phyloP scores from a whole-genome alignment of 2,329 filamentous ascomycete genomes.

The Decorospora gaudefroyi region DNA sequence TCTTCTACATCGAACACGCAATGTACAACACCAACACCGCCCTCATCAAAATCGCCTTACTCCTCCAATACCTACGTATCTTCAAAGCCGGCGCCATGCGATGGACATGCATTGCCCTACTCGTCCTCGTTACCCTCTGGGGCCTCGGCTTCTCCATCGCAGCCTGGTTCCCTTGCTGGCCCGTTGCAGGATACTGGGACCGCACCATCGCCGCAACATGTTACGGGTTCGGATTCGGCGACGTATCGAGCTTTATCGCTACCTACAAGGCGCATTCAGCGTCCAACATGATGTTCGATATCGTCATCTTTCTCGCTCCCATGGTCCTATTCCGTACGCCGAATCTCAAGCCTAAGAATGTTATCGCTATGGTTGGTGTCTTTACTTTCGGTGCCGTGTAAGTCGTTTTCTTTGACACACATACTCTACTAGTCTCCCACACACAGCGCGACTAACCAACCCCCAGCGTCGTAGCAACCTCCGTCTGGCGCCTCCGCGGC shows the following conservation, averaged over 20 bases:
- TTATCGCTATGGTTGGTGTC: constrained; percentile 38
- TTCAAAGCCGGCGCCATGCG: constrained; percentile 41
- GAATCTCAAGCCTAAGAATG: constrained; percentile 33
- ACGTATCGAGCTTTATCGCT: constrained; percentile 26
- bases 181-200: constrained; percentile 34
- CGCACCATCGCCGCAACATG: constrained; percentile 27
- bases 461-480: constrained; percentile 37
- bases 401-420: constrained; percentile 4
- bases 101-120: constrained; percentile 31
- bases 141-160: constrained; percentile 36
- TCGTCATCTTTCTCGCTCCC: constrained; percentile 39
- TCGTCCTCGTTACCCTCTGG: constrained; percentile 37
- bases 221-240: constrained; percentile 35
- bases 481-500: constrained; percentile 39
- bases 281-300: constrained; percentile 44
- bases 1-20: constrained; percentile 37
- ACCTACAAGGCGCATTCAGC: constrained; percentile 37
- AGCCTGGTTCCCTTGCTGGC: constrained; percentile 42
- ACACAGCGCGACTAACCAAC: too few species aligned
- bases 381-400: constrained; percentile 43
- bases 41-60: constrained; percentile 45
- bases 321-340: constrained; percentile 38
- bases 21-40: constrained; percentile 39
- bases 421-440: neutral
- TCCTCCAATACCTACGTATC: constrained; percentile 46